phyloP scores from a whole-genome alignment of 2,329 filamentous ascomycete genomes.

The Cercospora zeae-maydis region DNA sequence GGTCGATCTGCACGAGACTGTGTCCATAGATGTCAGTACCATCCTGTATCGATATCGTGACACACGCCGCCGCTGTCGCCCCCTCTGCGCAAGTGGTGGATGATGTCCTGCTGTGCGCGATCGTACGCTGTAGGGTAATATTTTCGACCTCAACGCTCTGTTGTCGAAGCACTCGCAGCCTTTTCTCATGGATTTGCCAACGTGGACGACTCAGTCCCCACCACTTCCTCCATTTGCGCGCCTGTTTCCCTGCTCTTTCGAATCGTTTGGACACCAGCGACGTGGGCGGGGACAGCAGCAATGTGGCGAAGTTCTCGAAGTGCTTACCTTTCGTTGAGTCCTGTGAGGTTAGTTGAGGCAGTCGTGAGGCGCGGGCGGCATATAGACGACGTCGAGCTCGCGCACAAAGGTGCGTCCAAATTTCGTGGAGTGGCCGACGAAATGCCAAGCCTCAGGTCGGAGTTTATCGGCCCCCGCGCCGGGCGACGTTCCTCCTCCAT shows the following conservation, averaged over 20 bases:
- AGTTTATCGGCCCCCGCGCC: background rate
- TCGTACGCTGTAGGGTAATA: background rate
- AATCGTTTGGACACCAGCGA: background rate
- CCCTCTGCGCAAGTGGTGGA: background rate
- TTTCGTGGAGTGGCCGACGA: background rate
- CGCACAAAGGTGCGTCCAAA: constrained; percentile 2
- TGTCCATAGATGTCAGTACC: background rate
- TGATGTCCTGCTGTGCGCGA: background rate
- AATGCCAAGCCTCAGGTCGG: background rate
- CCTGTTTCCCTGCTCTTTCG: background rate
- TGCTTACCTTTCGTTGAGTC: background rate
- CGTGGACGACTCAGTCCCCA: background rate
- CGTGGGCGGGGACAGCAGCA: background rate
- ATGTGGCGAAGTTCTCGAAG: background rate
- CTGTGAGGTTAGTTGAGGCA: constrained; percentile 2
- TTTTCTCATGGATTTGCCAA: background rate
- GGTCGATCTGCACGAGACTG: constrained; percentile 21
- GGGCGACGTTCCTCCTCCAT: background rate
- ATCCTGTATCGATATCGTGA: background rate
- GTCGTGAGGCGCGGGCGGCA: background rate
- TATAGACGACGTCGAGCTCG: background rate
- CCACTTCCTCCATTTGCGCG: background rate
- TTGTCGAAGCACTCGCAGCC: background rate
- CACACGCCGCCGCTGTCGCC: background rate
- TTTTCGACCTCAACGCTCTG: background rate